These are phyloP conservation scores for Candida coquimbonensis DNA, from an alignment of 805 yeast species.

Conservation along the genomic window DNA sequence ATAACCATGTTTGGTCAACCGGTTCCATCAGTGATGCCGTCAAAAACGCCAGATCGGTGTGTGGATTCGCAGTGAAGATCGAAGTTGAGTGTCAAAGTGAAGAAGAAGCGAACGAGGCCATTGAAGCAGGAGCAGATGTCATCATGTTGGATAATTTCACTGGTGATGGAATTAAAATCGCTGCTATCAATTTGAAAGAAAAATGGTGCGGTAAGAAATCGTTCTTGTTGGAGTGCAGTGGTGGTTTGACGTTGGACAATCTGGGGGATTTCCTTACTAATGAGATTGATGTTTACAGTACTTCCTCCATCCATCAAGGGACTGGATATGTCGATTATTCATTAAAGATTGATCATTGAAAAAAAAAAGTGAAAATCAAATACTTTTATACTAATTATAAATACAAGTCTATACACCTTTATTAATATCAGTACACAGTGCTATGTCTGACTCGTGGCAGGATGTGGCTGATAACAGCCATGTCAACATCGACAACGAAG, in stretches of 20 bases:
- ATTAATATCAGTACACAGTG: background rate
- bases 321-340: slow-evolving; percentile 76
- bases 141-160: slow-evolving; percentile 89
- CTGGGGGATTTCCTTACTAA: slow-evolving; percentile 58
- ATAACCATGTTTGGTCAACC: slow-evolving; percentile 87
- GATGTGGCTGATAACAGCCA: slow-evolving; percentile 16
- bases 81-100: slow-evolving; percentile 90
- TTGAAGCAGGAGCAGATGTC: slow-evolving; percentile 90
- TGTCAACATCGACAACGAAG: slow-evolving; percentile 1
- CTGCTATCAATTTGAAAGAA: slow-evolving; percentile 55
- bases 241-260: slow-evolving; percentile 75
- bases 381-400: background rate
- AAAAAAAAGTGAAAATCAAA: background rate
- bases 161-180: slow-evolving; percentile 55
- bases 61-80: slow-evolving; percentile 84
- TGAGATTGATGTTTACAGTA: slow-evolving; percentile 83
- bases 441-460: slow-evolving; percentile 26
- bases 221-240: slow-evolving; percentile 83
- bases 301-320: slow-evolving; percentile 93
- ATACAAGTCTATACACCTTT: background rate
- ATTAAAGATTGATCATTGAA: slow-evolving; percentile 51
- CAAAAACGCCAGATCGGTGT: slow-evolving; percentile 62
- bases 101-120: slow-evolving; percentile 86
- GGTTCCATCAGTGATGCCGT: slow-evolving; percentile 90
- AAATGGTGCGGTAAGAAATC: slow-evolving; percentile 42